These are phyloP conservation scores for Neoarthrinium moseri DNA, from an alignment of 2,329 filamentous ascomycete species.

Conservation along the genomic window DNA sequence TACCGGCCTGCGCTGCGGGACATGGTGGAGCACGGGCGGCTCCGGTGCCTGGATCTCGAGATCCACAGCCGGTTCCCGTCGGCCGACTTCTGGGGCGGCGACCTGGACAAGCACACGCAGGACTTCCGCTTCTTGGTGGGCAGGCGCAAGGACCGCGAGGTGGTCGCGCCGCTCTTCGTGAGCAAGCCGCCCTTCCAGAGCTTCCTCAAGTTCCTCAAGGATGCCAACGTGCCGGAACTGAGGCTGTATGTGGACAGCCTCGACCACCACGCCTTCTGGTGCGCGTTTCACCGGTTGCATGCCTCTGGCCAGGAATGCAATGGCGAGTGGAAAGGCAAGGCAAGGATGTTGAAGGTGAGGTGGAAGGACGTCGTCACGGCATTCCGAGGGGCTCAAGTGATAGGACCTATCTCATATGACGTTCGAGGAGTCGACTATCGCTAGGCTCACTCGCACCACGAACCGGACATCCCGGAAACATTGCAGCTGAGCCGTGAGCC, in stretches of 20 bases:
- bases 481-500: too few species aligned
- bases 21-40: constrained; percentile 22
- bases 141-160: constrained; percentile 11
- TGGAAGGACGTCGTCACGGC: constrained; percentile 16
- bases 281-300: constrained; percentile 20
- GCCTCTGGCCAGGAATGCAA: constrained; percentile 16
- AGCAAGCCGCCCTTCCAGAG: constrained; percentile 23
- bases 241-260: constrained; percentile 16
- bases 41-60: constrained; percentile 19
- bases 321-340: constrained; percentile 20
- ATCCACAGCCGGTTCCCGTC: constrained; percentile 20
- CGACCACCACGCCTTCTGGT: constrained; percentile 26
- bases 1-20: constrained; percentile 19
- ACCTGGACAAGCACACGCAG: constrained; percentile 8
- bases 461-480: too few species aligned
- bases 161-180: constrained; percentile 21
- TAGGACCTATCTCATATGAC: too few species aligned
- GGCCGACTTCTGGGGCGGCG: constrained; percentile 23
- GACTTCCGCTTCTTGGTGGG: constrained; percentile 11
- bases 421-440: too few species aligned
- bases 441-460: too few species aligned
- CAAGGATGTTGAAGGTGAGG: constrained; percentile 17
- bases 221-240: constrained; percentile 14
- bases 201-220: constrained; percentile 23
- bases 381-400: constrained; percentile 14